Base-by-base conservation (phyloP, 148 eudicot species). In the Bassia scoparia region DNA sequence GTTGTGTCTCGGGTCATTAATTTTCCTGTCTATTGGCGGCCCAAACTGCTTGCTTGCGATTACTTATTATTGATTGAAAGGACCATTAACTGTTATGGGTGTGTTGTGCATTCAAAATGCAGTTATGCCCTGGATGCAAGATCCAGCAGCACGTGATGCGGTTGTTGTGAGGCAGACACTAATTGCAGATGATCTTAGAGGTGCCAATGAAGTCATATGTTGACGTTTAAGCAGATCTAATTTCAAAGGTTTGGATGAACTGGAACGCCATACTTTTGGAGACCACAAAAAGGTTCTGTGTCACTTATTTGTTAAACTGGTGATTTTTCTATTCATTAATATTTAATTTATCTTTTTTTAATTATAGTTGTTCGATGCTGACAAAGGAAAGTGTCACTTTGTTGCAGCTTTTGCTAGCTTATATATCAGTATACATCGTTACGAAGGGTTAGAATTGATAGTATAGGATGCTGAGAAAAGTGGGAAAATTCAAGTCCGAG, bases 61-160 rank as follows among this genome's bases (percentile, higher is more conserved):
- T 21, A 41, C 12, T 7, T 8, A 6, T 44, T 58, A 24, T 24
- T 2, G 33, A 41, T 53, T 27, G 21, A 26, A 71, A 53, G 21
- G 56, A 43, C 8, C 5, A 12, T 20, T 52, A 35, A 38, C 23
- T 66, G 50, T 12, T 35, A 50, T 18, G 38, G 56, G 35, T 41
- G 17, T 55, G 70, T 34, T 50, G 31, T 71, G 21, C 21, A 55
- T 61, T 73, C 86, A 91, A 95, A 76, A 55, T 81, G 92, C 90
- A 14, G 79, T 89, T n/a, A 63, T 85, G 53, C 88, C 85, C 14
- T 92, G 95, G 97, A 81, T 89, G 87, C 79, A 82, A 54, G 91
- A 90, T 79, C 93, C 91, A 26, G 91, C 90, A 35, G 38, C 77
- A 16, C 85, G 93, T n/a, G 98, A 92, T 87, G 98, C 96, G 69